phyloP scores from a whole-genome alignment of 768 basidiomycete species.

The Trichaptum fuscoviolaceum region DNA sequence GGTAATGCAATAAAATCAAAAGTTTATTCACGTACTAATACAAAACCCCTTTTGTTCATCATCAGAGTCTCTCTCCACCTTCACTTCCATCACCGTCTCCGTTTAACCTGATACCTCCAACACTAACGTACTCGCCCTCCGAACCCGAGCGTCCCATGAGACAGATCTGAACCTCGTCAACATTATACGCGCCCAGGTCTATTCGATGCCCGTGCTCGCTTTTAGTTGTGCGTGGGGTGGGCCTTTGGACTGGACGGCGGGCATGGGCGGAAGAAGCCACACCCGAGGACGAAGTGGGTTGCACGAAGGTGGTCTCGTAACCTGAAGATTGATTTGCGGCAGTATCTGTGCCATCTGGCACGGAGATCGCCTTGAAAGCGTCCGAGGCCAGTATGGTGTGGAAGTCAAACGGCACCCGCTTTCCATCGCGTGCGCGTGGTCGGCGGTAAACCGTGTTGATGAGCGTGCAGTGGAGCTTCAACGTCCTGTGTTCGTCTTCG shows the following conservation, averaged over 20 bases:
- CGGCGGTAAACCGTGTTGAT: conserved; percentile 32
- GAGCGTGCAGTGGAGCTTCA: conserved; percentile 36
- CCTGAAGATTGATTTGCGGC: no score
- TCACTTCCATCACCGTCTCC: not conserved
- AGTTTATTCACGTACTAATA: no score
- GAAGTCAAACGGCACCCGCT: conserved; percentile 36
- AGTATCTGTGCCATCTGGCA: no score
- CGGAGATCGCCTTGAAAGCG: conserved; percentile 12
- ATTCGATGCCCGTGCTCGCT: conserved; percentile 17
- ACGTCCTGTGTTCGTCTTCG: conserved; percentile 25
- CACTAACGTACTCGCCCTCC: conserved; percentile 54
- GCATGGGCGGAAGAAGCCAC: no score
- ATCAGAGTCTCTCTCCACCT: no score
- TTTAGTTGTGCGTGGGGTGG: conserved; percentile 19
- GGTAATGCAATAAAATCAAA: no score
- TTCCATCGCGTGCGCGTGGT: conserved; percentile 20
- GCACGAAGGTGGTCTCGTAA: no score
- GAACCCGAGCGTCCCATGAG: conserved; percentile 64
- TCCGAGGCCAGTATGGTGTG: conserved; percentile 26
- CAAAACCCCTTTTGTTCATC: no score
- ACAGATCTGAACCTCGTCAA: conserved; percentile 60
- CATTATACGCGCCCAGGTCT: conserved; percentile 47
- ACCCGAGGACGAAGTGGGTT: not conserved
- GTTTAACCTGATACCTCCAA: conserved; percentile 14
- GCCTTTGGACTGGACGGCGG: not conserved